Base-by-base conservation (phyloP, 441 rosid species). In the Dalechampia spathulata region DNA sequence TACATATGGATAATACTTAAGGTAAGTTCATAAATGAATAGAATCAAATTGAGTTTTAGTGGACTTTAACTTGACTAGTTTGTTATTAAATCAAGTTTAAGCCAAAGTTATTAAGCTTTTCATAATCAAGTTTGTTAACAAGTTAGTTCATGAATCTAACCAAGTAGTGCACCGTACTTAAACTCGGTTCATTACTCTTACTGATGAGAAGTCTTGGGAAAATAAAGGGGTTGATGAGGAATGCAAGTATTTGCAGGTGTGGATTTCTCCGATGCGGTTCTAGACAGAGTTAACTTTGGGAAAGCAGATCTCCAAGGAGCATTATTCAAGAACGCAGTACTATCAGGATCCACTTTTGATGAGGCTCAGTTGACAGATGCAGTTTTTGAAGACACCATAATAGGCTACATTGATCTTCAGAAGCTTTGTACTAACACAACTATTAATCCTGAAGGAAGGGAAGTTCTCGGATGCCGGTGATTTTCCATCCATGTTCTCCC, bases 301-400 rank as follows among this genome's bases (percentile, higher is more conserved):
- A 90, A 87, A 64, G 90, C 96, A 0, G 57, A 85, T 73, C 80
- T 87, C 19, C 68, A 80, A 72, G 96, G 97, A 68, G 87, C 90
- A 11, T 69, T 81, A 49, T 90, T 85, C 40, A 85, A 28, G 75
- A 90, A 90, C 72, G 49, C 95, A 0, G 78, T 89, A 10, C 64
- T 89, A 55, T 86, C 95, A 0, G 91, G 91, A 10, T 83, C 96
- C 30, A 83, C 96, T 4, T 87, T 90, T 43, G 75, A 75, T 0
- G 74, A 75, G 47, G 90, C 96, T 59, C 75, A 78, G 51, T 70
- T 83, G 28, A 71, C 77, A 56, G 88, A 83, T 75, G 98, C 65
- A 17, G 71, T 55, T 22, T 90, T 90, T 58, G 94, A 90, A 70
- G 96, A 90, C 58, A 85, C 96, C 12, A 87, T 90, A 55, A 83